Conservation (phyloP, 495 filamentous ascomycete genomes). For the Penicillium paxilli region DNA sequence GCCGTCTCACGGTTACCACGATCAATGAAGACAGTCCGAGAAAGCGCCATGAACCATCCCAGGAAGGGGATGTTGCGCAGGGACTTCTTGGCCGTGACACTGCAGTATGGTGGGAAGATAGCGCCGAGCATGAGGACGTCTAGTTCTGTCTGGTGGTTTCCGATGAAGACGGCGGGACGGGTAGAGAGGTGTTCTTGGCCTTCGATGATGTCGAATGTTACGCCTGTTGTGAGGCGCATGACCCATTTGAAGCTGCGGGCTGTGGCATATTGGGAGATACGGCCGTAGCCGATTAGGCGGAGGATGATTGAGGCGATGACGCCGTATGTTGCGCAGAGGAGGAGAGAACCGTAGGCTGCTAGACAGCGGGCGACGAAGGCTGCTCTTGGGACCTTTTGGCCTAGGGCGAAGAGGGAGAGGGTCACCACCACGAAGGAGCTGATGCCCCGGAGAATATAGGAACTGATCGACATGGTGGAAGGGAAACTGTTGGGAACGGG, state of each 20-base stretch:
- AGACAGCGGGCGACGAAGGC: conserved; percentile 73
- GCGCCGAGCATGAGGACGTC: conserved; percentile 88
- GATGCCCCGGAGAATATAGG: conserved; percentile 51
- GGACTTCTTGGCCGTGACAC: conserved; percentile 88
- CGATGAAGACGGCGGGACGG: conserved; percentile 86
- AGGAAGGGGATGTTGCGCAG: conserved; percentile 81
- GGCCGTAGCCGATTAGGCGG: conserved; percentile 66
- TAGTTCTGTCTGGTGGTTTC: conserved; percentile 93
- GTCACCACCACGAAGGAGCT: conserved; percentile 56
- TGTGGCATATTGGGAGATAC: conserved; percentile 82
- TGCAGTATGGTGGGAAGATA: conserved; percentile 88
- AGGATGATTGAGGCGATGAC: conserved; percentile 71
- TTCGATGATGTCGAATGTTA: conserved; percentile 74
- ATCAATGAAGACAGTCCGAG: conserved; percentile 92
- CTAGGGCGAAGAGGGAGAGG: conserved; percentile 58
- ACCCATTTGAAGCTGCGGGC: conserved; percentile 78
- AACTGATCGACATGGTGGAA: conserved; percentile 41
- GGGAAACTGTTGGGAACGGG: conserved; percentile 5
- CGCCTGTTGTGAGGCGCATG: conserved; percentile 73
- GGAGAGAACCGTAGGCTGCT: conserved; percentile 66
- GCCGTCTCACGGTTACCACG: conserved; percentile 77
- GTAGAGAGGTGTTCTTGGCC: conserved; percentile 64
- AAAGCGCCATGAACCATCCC: conserved; percentile 94
- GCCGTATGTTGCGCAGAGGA: conserved; percentile 71
- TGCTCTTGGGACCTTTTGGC: conserved; percentile 52